Percentiles rank a stretch among this genome's conserved stretches.
Evolutionary conservation across 2,329 filamentous ascomycete genomes (phyloP).

Genomic region (Pseudogymnoascus sp.): DNA sequence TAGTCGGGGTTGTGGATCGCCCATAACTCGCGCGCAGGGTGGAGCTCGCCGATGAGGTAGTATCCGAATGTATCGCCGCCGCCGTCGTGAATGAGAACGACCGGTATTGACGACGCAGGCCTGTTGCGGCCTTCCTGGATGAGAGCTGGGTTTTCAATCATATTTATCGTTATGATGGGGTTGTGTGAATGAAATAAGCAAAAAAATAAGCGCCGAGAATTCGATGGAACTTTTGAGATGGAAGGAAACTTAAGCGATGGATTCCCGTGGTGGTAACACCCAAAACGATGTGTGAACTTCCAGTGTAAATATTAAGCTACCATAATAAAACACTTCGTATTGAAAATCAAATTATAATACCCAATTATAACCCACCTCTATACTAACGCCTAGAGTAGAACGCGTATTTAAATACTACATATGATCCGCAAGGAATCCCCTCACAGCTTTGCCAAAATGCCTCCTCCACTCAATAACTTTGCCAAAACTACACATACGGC

Average conservation of each 20-base stretch:
- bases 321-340: background rate
- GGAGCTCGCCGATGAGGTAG: background rate
- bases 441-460: conserved; percentile 3
- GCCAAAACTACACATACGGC: conserved; percentile 6
- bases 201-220: background rate
- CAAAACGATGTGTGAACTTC: background rate
- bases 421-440: background rate
- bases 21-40: conserved; percentile 1
- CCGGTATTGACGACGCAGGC: background rate
- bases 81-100: conserved; percentile 7
- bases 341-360: background rate
- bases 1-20: background rate
- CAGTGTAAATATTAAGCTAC: background rate
- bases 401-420: background rate
- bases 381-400: background rate
- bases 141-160: background rate
- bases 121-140: background rate
- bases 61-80: background rate
- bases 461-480: conserved; percentile 1
- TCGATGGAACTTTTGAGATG: background rate
- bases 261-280: background rate
- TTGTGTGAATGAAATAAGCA: background rate
- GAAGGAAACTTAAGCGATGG: background rate
- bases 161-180: background rate
- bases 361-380: background rate